phyloP scores from a whole-genome alignment of 352 stramenopile genomes.

The Phytopythium aichiense region DNA sequence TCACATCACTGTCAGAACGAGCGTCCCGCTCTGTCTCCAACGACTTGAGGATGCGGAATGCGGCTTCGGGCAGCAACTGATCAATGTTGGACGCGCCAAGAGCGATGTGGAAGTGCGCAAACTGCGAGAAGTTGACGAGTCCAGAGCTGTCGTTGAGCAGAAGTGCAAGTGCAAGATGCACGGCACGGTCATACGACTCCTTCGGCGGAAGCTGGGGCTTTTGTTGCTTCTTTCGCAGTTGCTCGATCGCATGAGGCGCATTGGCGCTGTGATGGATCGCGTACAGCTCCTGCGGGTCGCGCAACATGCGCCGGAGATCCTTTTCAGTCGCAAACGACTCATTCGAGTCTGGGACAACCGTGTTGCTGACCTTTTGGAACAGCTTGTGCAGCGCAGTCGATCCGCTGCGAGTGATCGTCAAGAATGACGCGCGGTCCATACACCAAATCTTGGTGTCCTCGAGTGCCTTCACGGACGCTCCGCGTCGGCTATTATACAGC shows the following conservation, averaged over 20 bases:
- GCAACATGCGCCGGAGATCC: conserved; percentile 59
- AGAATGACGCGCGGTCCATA: conserved; percentile 85
- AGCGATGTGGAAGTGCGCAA: conserved; percentile 86
- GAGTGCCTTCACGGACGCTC: conserved; percentile 85
- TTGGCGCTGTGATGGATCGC: conserved; percentile 28
- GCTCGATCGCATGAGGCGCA: conserved; percentile 1
- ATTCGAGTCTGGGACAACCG: conserved; percentile 22
- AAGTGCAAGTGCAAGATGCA: conserved; percentile 58
- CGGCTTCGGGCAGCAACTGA: conserved; percentile 68
- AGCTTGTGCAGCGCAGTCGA: conserved; percentile 73
- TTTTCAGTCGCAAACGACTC: conserved; percentile 61
- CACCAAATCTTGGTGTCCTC: conserved; percentile 92
- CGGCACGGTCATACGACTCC: conserved; percentile 43
- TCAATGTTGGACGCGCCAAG: conserved; percentile 63
- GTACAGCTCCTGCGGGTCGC: conserved; percentile 26
- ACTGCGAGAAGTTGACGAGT: conserved; percentile 86
- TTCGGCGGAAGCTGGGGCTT: conserved; percentile 3
- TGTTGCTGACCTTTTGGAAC: conserved; percentile 62
- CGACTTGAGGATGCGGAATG: conserved; percentile 70
- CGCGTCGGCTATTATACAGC: conserved; percentile 94
- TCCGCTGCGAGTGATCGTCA: conserved; percentile 80
- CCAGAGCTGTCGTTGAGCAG: conserved; percentile 70
- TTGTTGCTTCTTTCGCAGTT: background rate
- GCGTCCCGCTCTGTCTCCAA: conserved; percentile 21
- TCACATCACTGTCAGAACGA: background rate